Percentiles rank a stretch among this genome's conserved stretches.
Conservation (phyloP, 345 rosid genomes). For the Euphorbia pulcherrima region DNA sequence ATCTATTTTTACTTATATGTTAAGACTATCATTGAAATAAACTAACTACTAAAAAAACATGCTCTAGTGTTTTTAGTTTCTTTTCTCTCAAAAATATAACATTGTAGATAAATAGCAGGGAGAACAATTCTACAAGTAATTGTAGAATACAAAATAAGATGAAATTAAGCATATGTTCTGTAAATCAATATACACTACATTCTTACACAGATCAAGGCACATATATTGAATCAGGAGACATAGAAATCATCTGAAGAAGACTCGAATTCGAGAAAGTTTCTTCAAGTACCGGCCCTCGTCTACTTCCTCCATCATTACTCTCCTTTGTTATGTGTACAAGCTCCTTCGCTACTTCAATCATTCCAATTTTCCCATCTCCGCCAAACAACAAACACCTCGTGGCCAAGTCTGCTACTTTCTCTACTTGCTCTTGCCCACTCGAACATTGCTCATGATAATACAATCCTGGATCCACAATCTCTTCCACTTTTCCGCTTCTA, state of each 20-base stretch:
- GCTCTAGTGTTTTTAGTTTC: background rate
- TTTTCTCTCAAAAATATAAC: background rate
- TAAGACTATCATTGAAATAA: no score
- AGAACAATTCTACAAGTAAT: background rate
- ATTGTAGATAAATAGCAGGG: background rate
- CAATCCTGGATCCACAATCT: conserved; percentile 61
- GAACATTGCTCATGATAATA: conserved; percentile 58
- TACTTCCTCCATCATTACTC: conserved; percentile 40
- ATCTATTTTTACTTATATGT: no score
- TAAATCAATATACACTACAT: background rate
- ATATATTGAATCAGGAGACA: conserved; percentile 75
- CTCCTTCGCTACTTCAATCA: conserved; percentile 72
- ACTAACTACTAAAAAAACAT: no score
- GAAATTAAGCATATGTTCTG: background rate
- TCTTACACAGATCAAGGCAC: conserved; percentile 21
- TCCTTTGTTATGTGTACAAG: conserved; percentile 49
- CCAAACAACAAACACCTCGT: conserved; percentile 71
- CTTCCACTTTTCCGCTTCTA: conserved; percentile 61
- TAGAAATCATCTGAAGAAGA: conserved; percentile 82
- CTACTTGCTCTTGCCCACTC: conserved; percentile 54
- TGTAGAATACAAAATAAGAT: background rate
- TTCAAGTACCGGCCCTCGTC: conserved; percentile 53
- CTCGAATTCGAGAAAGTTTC: conserved; percentile 90
- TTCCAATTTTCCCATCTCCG: conserved; percentile 67
- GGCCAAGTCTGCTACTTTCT: conserved; percentile 65